These are phyloP conservation scores for Carex arenaria DNA, from an alignment of 202 grass and related monocot genomes.

Conservation along the genomic window DNA sequence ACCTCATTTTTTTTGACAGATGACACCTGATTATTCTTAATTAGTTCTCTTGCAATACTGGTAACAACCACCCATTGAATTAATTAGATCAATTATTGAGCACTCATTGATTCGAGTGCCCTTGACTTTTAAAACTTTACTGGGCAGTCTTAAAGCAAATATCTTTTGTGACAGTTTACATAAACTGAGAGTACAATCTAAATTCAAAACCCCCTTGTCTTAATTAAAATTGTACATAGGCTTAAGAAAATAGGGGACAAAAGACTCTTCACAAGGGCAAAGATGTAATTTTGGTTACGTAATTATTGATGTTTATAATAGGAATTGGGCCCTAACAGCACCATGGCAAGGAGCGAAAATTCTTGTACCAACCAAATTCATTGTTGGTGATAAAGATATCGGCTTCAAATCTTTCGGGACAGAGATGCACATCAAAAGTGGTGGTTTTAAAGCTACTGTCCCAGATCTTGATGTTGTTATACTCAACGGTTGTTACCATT, in stretches of 20 bases:
- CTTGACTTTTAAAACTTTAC: not conserved
- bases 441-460: conserved; percentile 20
- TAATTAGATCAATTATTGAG: not conserved
- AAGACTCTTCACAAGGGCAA: not conserved
- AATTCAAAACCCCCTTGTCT: not conserved
- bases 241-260: not conserved
- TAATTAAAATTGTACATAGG: not conserved
- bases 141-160: not conserved
- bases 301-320: conserved; percentile 7
- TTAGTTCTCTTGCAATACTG: not conserved
- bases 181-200: not conserved
- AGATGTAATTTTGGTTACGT: not conserved
- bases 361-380: conserved; percentile 24
- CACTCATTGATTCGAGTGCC: not conserved
- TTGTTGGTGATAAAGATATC: conserved; percentile 18
- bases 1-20: not conserved
- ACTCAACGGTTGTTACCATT: conserved; percentile 46
- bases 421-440: conserved; percentile 31
- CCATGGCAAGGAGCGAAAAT: conserved; percentile 30
- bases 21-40: not conserved
- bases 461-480: conserved; percentile 33
- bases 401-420: conserved; percentile 25
- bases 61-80: not conserved
- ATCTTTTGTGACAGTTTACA: not conserved
- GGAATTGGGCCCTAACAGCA: conserved; percentile 27